Base-by-base conservation (phyloP, 192 early-diverging fungal species). In the Endogone sp. region DNA sequence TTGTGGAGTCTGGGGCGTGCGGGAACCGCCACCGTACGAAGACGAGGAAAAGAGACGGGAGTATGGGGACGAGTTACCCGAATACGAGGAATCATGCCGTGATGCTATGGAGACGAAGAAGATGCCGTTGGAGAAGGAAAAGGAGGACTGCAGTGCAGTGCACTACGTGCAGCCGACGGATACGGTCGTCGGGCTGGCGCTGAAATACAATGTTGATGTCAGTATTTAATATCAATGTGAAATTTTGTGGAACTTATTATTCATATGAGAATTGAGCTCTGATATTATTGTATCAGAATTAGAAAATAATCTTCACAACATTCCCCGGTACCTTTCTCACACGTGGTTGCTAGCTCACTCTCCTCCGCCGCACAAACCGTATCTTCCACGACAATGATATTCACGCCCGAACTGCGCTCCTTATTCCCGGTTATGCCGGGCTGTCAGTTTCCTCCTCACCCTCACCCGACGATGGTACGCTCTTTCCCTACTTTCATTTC, bases 401-500 rank as follows among this genome's bases (percentile, higher is more conserved):
- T 4, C 30, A 62, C 30, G 68, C 68, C 25, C 68, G 61, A 29
- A 16, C 16, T 3, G 20, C 11, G 30, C 20, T 69, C 22, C 59
- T 29, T 4, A 69, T 69, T 21, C 68, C 68, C 24, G 30, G 31
- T 16, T 69, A 69, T 61, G 24, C 16, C 24, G 68, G 68, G 2
- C 68, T 58, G 21, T 69, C 68, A 6, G 13, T 63, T 37, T 69
- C 68, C 29, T 31, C 28, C 16, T 62, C 58, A 21, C 32, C n/a
- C 22, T 69, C 68, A n/a, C 30, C 28, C 13, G 68, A 69, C 30
- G 68, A 69, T 28, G 68, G 68, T 69, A 69, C 25, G 28, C 60
- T 44, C 37, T 13, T 8, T 44, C 13, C 37, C 37, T 13, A 44
- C 13, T 44, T 44, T 44, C 13, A 44, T 44, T 44, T 13, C 4